A percentile compares a stretch with the other conserved stretches of the same genome.
These are phyloP conservation scores for Baorangia bicolor DNA, from an alignment of 768 basidiomycete species.

Conservation along the genomic window DNA sequence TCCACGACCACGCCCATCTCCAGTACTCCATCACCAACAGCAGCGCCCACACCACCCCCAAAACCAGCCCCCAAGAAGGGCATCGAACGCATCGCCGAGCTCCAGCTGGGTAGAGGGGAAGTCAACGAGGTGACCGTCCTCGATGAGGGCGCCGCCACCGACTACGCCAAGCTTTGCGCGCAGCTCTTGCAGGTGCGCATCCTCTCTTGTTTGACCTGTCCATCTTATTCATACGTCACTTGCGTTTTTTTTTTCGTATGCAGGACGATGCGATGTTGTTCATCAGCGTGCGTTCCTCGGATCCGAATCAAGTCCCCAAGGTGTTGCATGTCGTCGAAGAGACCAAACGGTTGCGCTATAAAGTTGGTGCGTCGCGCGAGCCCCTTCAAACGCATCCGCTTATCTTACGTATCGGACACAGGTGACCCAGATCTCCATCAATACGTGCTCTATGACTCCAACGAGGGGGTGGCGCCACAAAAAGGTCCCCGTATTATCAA, in stretches of 20 bases:
- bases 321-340: slow-evolving; percentile 80
- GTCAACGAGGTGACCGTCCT: slow-evolving; percentile 73
- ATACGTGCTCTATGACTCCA: slow-evolving; percentile 71
- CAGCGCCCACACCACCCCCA: slow-evolving; percentile 48
- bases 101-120: slow-evolving; percentile 65
- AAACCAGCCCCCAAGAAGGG: slow-evolving; percentile 66
- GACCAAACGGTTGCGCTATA: slow-evolving; percentile 73
- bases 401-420: slow-evolving; percentile 35
- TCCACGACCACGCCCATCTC: neutral
- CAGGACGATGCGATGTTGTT: slow-evolving; percentile 83
- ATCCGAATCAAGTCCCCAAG: slow-evolving; percentile 65
- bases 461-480: slow-evolving; percentile 27
- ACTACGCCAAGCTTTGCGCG: slow-evolving; percentile 70
- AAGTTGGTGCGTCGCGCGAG: slow-evolving; percentile 50
- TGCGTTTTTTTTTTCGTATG: neutral
- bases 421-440: slow-evolving; percentile 68
- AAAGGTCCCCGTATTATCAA: slow-evolving; percentile 70
- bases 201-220: too few species aligned
- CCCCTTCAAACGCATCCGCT: neutral
- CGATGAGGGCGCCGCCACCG: slow-evolving; percentile 59
- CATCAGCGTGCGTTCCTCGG: slow-evolving; percentile 66
- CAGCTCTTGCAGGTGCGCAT: slow-evolving; percentile 56
- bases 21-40: neutral
- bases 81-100: slow-evolving; percentile 66
- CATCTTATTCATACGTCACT: neutral